Evolutionary conservation across 2,329 filamentous ascomycete species (phyloP).

Genomic region (Metarhizium guizhouense): DNA sequence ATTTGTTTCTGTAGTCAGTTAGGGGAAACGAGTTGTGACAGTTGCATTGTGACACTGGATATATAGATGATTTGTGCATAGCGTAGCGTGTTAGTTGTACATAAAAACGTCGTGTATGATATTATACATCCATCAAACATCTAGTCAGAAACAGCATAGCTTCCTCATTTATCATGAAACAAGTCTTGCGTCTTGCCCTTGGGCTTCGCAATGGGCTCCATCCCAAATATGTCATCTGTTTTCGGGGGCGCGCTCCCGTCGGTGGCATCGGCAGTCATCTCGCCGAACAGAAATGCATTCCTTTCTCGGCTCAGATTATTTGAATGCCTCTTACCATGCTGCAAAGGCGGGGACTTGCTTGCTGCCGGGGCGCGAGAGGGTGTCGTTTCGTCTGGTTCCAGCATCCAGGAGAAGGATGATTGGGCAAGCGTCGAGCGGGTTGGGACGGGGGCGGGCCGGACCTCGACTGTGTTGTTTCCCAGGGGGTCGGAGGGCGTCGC

Average conservation of each 20-base stretch:
- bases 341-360: constrained; percentile 21
- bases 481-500: neutral
- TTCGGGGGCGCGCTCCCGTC: constrained; percentile 26
- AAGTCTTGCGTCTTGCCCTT: constrained; percentile 10
- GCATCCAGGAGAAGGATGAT: constrained; percentile 74
- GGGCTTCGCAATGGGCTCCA: constrained; percentile 36
- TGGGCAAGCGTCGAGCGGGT: constrained; percentile 60
- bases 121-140: neutral
- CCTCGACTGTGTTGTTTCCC: constrained; percentile 4
- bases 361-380: constrained; percentile 14
- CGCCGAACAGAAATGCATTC: constrained; percentile 53
- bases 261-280: constrained; percentile 29
- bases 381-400: constrained; percentile 44
- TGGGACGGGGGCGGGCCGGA: constrained; percentile 35
- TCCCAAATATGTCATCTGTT: constrained; percentile 44
- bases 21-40: no score
- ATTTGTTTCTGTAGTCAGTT: no score
- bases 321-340: constrained; percentile 31
- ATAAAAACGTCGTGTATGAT: neutral
- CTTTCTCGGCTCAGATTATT: constrained; percentile 41
- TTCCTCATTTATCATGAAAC: constrained; percentile 3
- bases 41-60: neutral
- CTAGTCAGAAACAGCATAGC: neutral
- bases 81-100: neutral
- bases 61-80: neutral